A percentile compares a stretch with the other conserved stretches of the same genome.
These are phyloP conservation scores for Chaetomidium leptoderma DNA, from an alignment of 495 filamentous ascomycete species.

Conservation along the genomic window DNA sequence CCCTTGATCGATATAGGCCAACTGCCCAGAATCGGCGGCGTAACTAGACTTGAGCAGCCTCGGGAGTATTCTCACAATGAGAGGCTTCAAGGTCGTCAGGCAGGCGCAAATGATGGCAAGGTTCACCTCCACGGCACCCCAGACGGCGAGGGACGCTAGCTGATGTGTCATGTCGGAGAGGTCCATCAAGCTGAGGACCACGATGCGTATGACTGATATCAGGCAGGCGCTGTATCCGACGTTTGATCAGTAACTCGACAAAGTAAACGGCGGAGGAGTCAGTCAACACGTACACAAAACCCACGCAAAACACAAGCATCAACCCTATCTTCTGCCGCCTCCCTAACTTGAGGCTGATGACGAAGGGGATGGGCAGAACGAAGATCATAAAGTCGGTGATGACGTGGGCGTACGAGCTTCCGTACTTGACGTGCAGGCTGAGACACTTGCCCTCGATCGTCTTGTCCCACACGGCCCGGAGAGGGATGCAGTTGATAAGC, in stretches of 20 bases:
- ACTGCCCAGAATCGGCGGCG: neutral
- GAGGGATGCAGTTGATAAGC: neutral
- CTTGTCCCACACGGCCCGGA: neutral
- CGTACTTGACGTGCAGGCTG: neutral
- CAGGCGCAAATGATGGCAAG: constrained; percentile 5
- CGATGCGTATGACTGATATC: neutral
- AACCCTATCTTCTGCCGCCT: neutral
- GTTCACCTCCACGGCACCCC: constrained; percentile 1
- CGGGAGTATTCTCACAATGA: neutral
- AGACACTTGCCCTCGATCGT: neutral
- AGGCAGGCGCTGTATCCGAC: neutral
- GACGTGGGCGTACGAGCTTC: neutral
- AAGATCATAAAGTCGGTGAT: neutral
- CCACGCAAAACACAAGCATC: neutral
- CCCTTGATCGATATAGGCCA: neutral
- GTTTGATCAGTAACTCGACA: neutral
- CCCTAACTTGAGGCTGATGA: neutral
- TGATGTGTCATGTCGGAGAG: neutral
- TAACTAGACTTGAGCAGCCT: neutral
- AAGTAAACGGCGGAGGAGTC: neutral
- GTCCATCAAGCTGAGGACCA: neutral
- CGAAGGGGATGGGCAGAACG: neutral
- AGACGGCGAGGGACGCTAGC: neutral
- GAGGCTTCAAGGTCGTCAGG: neutral
- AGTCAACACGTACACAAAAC: neutral